These are phyloP conservation scores for Phaseolus lunatus DNA, from an alignment of 306 rosid species.

Conservation along the genomic window DNA sequence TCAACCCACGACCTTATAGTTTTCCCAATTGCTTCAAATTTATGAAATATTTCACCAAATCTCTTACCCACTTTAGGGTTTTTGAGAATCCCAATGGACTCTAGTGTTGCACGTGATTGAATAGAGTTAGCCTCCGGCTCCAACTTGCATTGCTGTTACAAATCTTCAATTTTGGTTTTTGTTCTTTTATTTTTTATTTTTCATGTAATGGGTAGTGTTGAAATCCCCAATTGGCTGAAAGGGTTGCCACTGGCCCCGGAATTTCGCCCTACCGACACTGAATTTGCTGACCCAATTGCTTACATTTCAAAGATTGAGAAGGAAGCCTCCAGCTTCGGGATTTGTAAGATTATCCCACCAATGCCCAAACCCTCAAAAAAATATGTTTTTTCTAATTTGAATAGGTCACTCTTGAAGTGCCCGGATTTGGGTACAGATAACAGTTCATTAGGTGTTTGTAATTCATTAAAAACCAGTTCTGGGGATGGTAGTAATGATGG, in stretches of 20 bases:
- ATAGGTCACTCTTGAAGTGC: conserved; percentile 80
- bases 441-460: conserved; percentile 44
- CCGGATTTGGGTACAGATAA: conserved; percentile 64
- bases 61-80: conserved; percentile 67
- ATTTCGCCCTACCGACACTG: conserved; percentile 95
- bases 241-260: conserved; percentile 93
- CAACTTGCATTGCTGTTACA: conserved; percentile 46
- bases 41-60: conserved; percentile 46
- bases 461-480: conserved; percentile 45
- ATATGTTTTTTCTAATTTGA: conserved; percentile 79
- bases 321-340: conserved; percentile 90
- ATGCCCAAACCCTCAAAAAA: conserved; percentile 88
- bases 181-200: background rate
- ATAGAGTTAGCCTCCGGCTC: conserved; percentile 42
- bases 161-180: conserved; percentile 40
- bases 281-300: conserved; percentile 96
- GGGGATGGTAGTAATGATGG: conserved; percentile 60
- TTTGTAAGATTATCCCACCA: conserved; percentile 95
- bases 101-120: conserved; percentile 47
- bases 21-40: conserved; percentile 38
- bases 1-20: conserved; percentile 34
- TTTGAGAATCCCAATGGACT: conserved; percentile 37
- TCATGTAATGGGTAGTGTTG: conserved; percentile 77
- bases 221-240: conserved; percentile 87
- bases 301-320: conserved; percentile 96